Conservation (phyloP, 176 grass and related monocot genomes). For the Canna indica region DNA sequence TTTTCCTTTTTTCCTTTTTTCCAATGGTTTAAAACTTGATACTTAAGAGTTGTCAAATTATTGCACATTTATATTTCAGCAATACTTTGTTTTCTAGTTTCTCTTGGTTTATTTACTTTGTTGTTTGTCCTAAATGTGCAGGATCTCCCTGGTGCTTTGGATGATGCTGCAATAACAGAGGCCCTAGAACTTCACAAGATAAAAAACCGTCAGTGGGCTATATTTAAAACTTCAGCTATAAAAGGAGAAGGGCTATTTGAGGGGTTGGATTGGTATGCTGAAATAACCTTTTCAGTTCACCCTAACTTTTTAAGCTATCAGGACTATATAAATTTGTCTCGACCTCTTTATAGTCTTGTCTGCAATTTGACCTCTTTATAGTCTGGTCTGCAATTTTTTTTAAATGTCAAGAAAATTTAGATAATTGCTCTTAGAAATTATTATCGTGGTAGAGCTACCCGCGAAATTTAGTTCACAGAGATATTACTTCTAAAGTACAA, state of each 20-base stretch:
- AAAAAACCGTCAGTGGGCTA: slow-evolving; percentile 94
- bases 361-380: no score
- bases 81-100: background rate
- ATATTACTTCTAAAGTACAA: no score
- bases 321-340: no score
- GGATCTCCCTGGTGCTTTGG: slow-evolving; percentile 91
- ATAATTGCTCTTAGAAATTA: no score
- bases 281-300: background rate
- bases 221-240: slow-evolving; percentile 97
- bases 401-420: no score
- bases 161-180: slow-evolving; percentile 97
- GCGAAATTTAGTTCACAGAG: no score
- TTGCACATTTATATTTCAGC: no score
- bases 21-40: background rate
- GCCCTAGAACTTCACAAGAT: slow-evolving; percentile 98
- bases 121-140: slow-evolving; percentile 22
- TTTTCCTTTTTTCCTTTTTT: no score
- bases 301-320: background rate
- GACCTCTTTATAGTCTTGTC: no score
- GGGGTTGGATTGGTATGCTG: slow-evolving; percentile 92
- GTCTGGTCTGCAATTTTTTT: no score
- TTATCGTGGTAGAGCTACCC: no score
- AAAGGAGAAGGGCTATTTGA: slow-evolving; percentile 99
- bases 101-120: background rate
- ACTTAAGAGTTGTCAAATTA: no score